Base-by-base conservation (phyloP, 371 early-diverging fungal species). In the Mucor mucedo region DNA sequence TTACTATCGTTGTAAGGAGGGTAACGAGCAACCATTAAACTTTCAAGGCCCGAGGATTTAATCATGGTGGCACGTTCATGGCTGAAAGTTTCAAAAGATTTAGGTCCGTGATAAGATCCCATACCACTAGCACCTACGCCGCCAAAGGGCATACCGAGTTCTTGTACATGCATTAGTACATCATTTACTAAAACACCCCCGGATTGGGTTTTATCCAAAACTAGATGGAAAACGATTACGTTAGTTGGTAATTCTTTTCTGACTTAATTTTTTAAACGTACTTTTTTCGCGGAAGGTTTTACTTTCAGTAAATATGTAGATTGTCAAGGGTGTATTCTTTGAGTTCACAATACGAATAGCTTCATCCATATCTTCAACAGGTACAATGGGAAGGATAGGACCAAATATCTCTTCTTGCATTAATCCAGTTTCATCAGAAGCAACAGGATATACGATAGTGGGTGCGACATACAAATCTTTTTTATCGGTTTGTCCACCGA, bases 301-400 rank as follows among this genome's bases (percentile, higher is more conserved):
- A 58, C 76, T 67, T 27, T 82, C 79, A 35, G 88, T 78, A 62
- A 79, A 82, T 21, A 83, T 73, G 66, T 92, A 95, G 35, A 91
- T 65, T 1, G 90, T 84, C 48, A 95, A 82, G 38, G 94, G 94
- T 39, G 82, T 72, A 54, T 84, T 83, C 94, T 93, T 76, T 39
- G 78, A 65, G 68, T 91, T 89, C 65, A 96, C 80, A 59, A 82
- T 84, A 30, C 75, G 73, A 58, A 96, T 83, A 27, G 92, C 91
- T 58, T 91, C 94, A 4, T 94, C 87, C 29, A 92, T 69, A 58
- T 83, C 81, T 11, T 89, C 85, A 39, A 89, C 84, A 38, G 86
- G 84, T 29, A 98, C 74, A 65, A 97, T 80, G 5, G 95, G 95
- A 58, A 98, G 76, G 39, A 97, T 73, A 4, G 98, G 98, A n/a